phyloP scores from a whole-genome alignment of 1,139 yeast species.

The Debaryomyces sp. region DNA sequence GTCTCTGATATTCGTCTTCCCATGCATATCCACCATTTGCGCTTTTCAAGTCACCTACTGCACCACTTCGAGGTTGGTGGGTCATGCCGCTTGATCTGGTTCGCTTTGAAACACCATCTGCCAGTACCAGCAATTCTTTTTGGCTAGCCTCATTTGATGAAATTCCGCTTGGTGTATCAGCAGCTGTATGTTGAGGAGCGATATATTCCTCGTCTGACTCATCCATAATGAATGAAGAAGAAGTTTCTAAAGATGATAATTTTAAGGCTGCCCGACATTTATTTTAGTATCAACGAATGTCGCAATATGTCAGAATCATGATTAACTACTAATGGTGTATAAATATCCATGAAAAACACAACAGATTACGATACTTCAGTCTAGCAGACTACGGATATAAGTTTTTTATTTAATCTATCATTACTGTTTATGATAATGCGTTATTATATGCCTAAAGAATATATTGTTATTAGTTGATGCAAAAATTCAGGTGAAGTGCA shows the following conservation, averaged over 20 bases:
- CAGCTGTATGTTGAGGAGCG: slow-evolving; percentile 22
- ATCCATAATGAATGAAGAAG: slow-evolving; percentile 21
- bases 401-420: neutral
- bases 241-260: neutral
- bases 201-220: slow-evolving; percentile 45
- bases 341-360: too few species aligned
- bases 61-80: slow-evolving; percentile 13
- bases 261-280: slow-evolving; percentile 1
- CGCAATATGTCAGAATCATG: neutral
- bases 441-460: too few species aligned
- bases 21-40: slow-evolving; percentile 87
- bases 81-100: slow-evolving; percentile 23
- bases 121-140: slow-evolving; percentile 9
- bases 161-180: slow-evolving; percentile 17
- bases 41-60: slow-evolving; percentile 48
- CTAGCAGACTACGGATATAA: neutral
- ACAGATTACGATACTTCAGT: neutral
- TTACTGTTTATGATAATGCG: neutral
- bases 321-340: neutral
- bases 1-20: slow-evolving; percentile 95
- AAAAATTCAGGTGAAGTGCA: neutral
- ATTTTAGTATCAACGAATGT: slow-evolving; percentile 2
- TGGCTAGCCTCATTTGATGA: slow-evolving; percentile 21
- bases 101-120: slow-evolving; percentile 29
- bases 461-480: neutral